Percentiles rank a stretch among this genome's conserved stretches.
Evolutionary conservation across 2,329 filamentous ascomycete genomes (phyloP).

Genomic region (Stagonosporopsis cucurbitacearum): DNA sequence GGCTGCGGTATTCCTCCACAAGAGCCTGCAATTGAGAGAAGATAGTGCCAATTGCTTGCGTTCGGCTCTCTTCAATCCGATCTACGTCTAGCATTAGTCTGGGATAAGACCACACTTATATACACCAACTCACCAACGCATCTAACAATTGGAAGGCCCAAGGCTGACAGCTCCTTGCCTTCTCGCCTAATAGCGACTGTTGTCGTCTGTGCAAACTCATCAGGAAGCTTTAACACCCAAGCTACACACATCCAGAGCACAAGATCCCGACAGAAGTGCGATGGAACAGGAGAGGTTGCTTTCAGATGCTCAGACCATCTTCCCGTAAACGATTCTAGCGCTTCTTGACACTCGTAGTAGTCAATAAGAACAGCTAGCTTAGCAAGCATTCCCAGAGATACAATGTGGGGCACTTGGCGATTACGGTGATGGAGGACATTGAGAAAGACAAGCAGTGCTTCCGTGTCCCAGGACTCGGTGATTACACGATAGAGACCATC

Average conservation of each 20-base stretch:
- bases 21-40: background rate
- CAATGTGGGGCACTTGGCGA: constrained; percentile 47
- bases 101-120: background rate
- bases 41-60: background rate
- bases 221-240: constrained; percentile 20
- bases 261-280: constrained; percentile 21
- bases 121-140: background rate
- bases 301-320: constrained; percentile 48
- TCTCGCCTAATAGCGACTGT: background rate
- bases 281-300: constrained; percentile 3
- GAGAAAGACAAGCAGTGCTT: constrained; percentile 52
- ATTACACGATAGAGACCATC: constrained; percentile 20
- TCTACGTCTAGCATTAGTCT: background rate
- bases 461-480: constrained; percentile 39
- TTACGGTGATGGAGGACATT: constrained; percentile 56
- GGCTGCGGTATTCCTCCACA: background rate
- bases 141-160: background rate
- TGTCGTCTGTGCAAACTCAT: constrained; percentile 12
- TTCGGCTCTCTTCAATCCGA: background rate
- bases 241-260: constrained; percentile 34
- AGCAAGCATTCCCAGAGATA: constrained; percentile 53
- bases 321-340: constrained; percentile 51
- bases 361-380: constrained; percentile 55
- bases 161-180: background rate
- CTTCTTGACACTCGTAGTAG: constrained; percentile 53